A percentile compares a stretch with the other conserved stretches of the same genome.
Conservation (phyloP, 805 yeast genomes). For the Cyberlindnera euphorbiiphila region DNA sequence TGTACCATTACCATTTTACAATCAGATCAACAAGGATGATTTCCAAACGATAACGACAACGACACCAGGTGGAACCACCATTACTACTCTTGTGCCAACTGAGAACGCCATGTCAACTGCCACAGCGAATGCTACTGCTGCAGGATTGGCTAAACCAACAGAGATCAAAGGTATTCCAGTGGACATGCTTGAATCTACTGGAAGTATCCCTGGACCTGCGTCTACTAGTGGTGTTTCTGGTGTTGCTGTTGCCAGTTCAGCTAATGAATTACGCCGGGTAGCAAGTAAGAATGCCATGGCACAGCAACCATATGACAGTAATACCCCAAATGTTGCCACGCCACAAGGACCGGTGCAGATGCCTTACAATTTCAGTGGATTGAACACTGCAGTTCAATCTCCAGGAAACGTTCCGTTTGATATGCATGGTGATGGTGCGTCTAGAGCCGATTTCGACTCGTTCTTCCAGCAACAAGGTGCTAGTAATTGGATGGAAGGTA, state of each 20-base stretch:
- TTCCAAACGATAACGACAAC: conserved; percentile 82
- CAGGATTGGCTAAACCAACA: conserved; percentile 48
- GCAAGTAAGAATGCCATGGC: conserved; percentile 19
- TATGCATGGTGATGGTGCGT: conserved; percentile 18
- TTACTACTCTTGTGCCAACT: conserved; percentile 86
- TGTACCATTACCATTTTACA: conserved; percentile 79
- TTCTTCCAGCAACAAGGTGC: conserved; percentile 79
- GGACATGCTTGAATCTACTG: conserved; percentile 75
- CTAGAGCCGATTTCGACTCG: conserved; percentile 39
- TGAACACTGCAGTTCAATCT: conserved; percentile 14
- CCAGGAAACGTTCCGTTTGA: conserved; percentile 12
- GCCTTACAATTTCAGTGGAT: conserved; percentile 19
- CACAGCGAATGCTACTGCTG: conserved; percentile 51
- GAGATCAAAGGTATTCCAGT: conserved; percentile 69
- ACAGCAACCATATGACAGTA: conserved; percentile 6
- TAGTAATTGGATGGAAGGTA: conserved; percentile 77
- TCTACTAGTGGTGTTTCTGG: background rate
- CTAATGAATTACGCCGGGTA: conserved; percentile 16
- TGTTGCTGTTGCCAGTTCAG: background rate
- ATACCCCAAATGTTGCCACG: conserved; percentile 1
- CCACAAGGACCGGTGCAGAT: background rate
- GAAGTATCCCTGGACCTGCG: conserved; percentile 55
- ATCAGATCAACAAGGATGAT: conserved; percentile 85
- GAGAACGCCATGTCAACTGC: conserved; percentile 68
- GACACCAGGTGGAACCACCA: conserved; percentile 88